Evolutionary conservation across 2,329 filamentous ascomycete genomes (phyloP).

Genomic region (Emericellopsis cladophorae): DNA sequence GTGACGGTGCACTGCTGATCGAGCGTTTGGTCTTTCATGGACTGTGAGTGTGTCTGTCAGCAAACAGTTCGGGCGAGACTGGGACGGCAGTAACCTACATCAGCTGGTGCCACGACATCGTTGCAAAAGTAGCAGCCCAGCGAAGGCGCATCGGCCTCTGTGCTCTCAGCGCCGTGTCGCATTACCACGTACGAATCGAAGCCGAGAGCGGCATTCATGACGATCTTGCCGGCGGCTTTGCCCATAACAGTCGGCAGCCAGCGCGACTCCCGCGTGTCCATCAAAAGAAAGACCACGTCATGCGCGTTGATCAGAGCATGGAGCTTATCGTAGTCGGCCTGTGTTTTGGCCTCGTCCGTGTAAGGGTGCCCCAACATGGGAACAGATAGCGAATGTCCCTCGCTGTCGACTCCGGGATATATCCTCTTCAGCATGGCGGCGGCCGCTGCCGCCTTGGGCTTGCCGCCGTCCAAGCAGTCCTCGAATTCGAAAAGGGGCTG

Average conservation of each 20-base stretch:
- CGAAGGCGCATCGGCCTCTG: slow-evolving; percentile 44
- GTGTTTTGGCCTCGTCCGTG: slow-evolving; percentile 55
- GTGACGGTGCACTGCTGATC: slow-evolving; percentile 98
- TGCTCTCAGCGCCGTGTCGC: slow-evolving; percentile 68
- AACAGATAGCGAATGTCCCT: slow-evolving; percentile 71
- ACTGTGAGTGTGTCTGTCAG: slow-evolving; percentile 36
- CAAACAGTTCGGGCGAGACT: slow-evolving; percentile 2
- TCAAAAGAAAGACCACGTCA: slow-evolving; percentile 88
- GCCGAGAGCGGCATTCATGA: slow-evolving; percentile 90
- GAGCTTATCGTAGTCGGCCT: slow-evolving; percentile 63
- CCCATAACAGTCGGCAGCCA: slow-evolving; percentile 97
- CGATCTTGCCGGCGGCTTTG: slow-evolving; percentile 84
- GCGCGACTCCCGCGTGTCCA: slow-evolving; percentile 88
- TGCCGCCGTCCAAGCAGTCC: slow-evolving; percentile 78
- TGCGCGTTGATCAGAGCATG: slow-evolving; percentile 67
- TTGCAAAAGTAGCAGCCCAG: slow-evolving; percentile 98
- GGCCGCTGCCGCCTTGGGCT: slow-evolving; percentile 69
- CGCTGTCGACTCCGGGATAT: slow-evolving; percentile 77
- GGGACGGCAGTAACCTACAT: slow-evolving; percentile 48
- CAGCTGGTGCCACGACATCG: slow-evolving; percentile 86
- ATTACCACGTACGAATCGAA: slow-evolving; percentile 97
- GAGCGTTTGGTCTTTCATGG: slow-evolving; percentile 84
- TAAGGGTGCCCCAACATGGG: slow-evolving; percentile 94
- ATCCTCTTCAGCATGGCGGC: slow-evolving; percentile 73
- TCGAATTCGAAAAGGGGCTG: slow-evolving; percentile 86